Base-by-base conservation (phyloP, 1,139 yeast species). In the Yamadazyma conglobata region DNA sequence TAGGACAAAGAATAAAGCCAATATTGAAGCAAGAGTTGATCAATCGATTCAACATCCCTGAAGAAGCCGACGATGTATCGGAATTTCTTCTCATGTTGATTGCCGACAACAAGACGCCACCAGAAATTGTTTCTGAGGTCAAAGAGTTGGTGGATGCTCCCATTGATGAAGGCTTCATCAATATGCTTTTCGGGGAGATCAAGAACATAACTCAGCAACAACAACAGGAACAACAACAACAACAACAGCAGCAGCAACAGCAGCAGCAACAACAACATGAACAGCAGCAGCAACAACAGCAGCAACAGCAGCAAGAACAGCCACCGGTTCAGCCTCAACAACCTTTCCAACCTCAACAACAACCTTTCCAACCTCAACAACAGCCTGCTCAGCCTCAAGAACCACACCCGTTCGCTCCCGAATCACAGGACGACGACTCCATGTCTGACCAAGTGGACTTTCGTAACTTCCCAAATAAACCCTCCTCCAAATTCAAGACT, bases 31-130 rank as follows among this genome's bases (percentile, higher is more conserved):
- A 56, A 25, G 73, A 68, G 45, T 51, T 68, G 33, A 52, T 51
- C 30, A 59, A 52, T 33, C 55, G 64, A 34, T 67, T 47, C 37
- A 41, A 37, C 26, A 52, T 58, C 14, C 54, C 53, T 6, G 94
- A 83, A 38, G 94, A 86, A 51, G 78, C 86, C 19, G 76, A 67
- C 27, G 87, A 82, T 50, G 82, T 84, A 24, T 86, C 95, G 10
- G 95, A 87, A 51, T 87, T 77, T 51, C 77, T 87, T 38, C 72
- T 80, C 14, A 72, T 84, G 35, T 66, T 86, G 60, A 78, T 86
- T 36, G 78, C 82, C 16, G 84, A 84, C 47, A 77, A 80, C 44
- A 80, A 84, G 50, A 60, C 78, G 5, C 72, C 79, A 8, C 68
- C 64, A 7, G 86, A 82, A 40, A 81, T 86, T 26, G 69, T 76